These are phyloP conservation scores for Avena insularis DNA, from an alignment of 176 grass and related monocot species.

Conservation along the genomic window DNA sequence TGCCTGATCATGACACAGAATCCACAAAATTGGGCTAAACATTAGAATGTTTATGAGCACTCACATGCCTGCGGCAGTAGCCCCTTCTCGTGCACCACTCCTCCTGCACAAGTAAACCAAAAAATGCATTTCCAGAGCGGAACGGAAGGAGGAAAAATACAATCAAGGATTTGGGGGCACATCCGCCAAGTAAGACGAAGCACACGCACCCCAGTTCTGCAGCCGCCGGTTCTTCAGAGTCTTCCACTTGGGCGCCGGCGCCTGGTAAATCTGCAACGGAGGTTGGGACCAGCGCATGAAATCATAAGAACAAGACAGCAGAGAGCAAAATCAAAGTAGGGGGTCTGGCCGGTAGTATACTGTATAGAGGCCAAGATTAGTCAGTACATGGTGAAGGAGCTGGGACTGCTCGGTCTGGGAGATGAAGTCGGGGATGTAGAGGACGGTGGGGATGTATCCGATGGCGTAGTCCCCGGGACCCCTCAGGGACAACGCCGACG, in stretches of 20 bases:
- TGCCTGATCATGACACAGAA: background rate
- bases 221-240: slow-evolving; percentile 82
- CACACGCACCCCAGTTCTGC: slow-evolving; percentile 83
- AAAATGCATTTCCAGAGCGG: background rate
- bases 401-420: slow-evolving; percentile 66
- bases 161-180: background rate
- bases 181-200: background rate
- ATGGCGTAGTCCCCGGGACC: slow-evolving; percentile 47
- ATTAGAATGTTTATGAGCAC: slow-evolving; percentile 32
- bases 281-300: background rate
- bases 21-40: slow-evolving; percentile 10
- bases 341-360: background rate
- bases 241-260: slow-evolving; percentile 77
- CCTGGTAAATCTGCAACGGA: slow-evolving; percentile 73
- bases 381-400: slow-evolving; percentile 74
- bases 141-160: background rate
- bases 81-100: slow-evolving; percentile 92
- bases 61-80: slow-evolving; percentile 85
- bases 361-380: background rate
- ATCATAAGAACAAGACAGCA: background rate
- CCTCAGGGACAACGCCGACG: background rate
- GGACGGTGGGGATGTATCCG: slow-evolving; percentile 54
- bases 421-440: slow-evolving; percentile 85
- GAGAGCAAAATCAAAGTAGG: background rate
- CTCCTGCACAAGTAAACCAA: slow-evolving; percentile 48